phyloP scores from a whole-genome alignment of 2,329 filamentous ascomycete species.

The Laburnicola sp. region DNA sequence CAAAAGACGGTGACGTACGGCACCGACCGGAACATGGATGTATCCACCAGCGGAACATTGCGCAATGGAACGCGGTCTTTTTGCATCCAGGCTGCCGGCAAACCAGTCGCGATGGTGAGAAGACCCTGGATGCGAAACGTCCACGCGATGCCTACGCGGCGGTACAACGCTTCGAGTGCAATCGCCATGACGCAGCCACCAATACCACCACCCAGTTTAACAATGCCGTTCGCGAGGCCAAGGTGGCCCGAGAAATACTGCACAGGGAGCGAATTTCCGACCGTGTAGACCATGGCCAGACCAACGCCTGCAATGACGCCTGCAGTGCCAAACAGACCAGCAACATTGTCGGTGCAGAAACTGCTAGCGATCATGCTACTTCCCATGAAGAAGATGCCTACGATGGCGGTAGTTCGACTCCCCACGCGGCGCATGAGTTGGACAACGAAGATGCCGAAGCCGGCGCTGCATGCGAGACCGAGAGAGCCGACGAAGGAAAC shows the following conservation, averaged over 20 bases:
- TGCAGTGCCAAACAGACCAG: constrained; percentile 54
- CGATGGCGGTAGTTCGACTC: constrained; percentile 50
- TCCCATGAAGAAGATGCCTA: constrained; percentile 57
- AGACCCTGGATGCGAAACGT: constrained; percentile 36
- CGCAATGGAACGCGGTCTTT: constrained; percentile 29
- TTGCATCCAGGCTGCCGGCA: constrained; percentile 31
- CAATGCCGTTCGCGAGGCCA: constrained; percentile 36
- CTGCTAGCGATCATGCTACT: constrained; percentile 54
- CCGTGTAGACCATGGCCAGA: constrained; percentile 28
- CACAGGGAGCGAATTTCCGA: constrained; percentile 27
- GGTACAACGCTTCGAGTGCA: constrained; percentile 30
- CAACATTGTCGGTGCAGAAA: constrained; percentile 52
- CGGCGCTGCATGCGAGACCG: constrained; percentile 54
- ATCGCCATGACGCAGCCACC: constrained; percentile 33
- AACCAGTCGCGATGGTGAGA: constrained; percentile 26
- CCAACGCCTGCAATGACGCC: constrained; percentile 55
- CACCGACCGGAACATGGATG: constrained; percentile 29
- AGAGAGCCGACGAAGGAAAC: constrained; percentile 64
- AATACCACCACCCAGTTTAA: constrained; percentile 36
- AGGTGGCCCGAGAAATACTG: constrained; percentile 36
- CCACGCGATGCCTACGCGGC: constrained; percentile 34
- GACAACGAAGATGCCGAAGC: constrained; percentile 57
- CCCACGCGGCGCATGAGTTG: constrained; percentile 57
- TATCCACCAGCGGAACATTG: constrained; percentile 28
- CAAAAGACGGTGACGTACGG: constrained; percentile 29